A percentile compares a stretch with the other conserved stretches of the same genome.
Evolutionary conservation across 257 asterid species (phyloP).

Genomic region (Prunella vulgaris): DNA sequence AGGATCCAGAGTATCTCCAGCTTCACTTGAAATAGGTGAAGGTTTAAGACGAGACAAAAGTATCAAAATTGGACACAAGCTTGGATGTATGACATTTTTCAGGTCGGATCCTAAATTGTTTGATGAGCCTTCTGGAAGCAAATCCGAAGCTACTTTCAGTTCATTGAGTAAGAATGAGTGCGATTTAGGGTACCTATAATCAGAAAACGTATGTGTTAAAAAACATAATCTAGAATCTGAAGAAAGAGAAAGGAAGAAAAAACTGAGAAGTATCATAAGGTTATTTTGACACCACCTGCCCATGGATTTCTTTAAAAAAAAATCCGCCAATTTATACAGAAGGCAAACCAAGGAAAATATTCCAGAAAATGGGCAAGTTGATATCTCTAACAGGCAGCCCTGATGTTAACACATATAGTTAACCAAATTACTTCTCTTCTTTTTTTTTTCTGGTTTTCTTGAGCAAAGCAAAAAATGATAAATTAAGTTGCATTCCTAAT

Average conservation of each 20-base stretch:
- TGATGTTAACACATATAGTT: not conserved
- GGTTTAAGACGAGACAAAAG: constrained; percentile 88
- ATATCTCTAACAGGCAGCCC: constrained; percentile 9
- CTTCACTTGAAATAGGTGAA: constrained; percentile 67
- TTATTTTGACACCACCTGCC: not conserved
- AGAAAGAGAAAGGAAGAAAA: constrained; percentile 1
- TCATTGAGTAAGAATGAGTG: constrained; percentile 78
- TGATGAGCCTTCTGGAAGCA: constrained; percentile 52
- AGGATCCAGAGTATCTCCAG: constrained; percentile 81
- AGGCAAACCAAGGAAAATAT: not conserved
- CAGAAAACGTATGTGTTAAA: constrained; percentile 1
- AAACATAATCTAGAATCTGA: not conserved
- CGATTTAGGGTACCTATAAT: constrained; percentile 77
- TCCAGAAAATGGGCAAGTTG: constrained; percentile 9
- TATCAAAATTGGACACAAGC: constrained; percentile 90
- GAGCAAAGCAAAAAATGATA: constrained; percentile 3
- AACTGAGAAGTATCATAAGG: not conserved
- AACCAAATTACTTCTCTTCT: not conserved
- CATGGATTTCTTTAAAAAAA: not conserved
- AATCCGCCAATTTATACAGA: not conserved
- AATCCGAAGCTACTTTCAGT: constrained; percentile 74
- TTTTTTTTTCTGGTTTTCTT: constrained; percentile 15
- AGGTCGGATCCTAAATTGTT: constrained; percentile 48
- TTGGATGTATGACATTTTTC: constrained; percentile 77
- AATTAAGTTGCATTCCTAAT: not conserved